A percentile compares a stretch with the other conserved stretches of the same genome.
phyloP scores from a whole-genome alignment of 2,329 filamentous ascomycete species.

The Fusarium luffae region DNA sequence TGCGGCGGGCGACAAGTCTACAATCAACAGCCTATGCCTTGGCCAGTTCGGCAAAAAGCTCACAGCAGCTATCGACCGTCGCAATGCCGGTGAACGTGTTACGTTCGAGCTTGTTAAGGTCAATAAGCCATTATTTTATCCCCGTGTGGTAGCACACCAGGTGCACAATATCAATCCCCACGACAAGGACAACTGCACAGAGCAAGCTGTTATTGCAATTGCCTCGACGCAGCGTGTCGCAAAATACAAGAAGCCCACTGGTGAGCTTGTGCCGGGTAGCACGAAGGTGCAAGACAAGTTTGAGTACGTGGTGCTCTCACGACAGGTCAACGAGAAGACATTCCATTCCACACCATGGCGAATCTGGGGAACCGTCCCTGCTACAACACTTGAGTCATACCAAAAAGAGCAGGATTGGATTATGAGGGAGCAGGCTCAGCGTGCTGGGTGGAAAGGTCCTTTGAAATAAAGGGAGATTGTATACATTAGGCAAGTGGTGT shows the following conservation, averaged over 20 bases:
- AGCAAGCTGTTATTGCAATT: slow-evolving; percentile 71
- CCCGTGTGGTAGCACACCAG: slow-evolving; percentile 67
- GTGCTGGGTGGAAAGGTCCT: slow-evolving; percentile 49
- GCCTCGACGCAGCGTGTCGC: slow-evolving; percentile 65
- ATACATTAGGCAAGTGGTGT: not conserved
- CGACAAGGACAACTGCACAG: slow-evolving; percentile 50
- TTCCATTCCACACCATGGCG: slow-evolving; percentile 66
- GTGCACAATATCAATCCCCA: slow-evolving; percentile 59
- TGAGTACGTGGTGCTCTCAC: slow-evolving; percentile 74
- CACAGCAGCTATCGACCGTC: slow-evolving; percentile 62
- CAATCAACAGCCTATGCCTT: slow-evolving; percentile 65
- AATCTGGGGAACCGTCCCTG: slow-evolving; percentile 71
- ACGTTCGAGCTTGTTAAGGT: slow-evolving; percentile 67
- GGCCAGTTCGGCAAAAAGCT: slow-evolving; percentile 64
- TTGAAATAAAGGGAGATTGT: slow-evolving; percentile 18
- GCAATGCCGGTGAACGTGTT: slow-evolving; percentile 58
- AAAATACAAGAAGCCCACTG: slow-evolving; percentile 53
- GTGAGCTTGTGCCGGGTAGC: slow-evolving; percentile 57
- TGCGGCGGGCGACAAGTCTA: slow-evolving; percentile 65
- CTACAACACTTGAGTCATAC: slow-evolving; percentile 61
- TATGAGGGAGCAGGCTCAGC: slow-evolving; percentile 49
- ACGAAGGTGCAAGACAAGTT: slow-evolving; percentile 64
- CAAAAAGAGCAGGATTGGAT: slow-evolving; percentile 51
- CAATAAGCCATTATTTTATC: slow-evolving; percentile 54
- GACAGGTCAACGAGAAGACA: slow-evolving; percentile 57